Conservation (phyloP, 345 rosid species). For the Eutrema japonicum region DNA sequence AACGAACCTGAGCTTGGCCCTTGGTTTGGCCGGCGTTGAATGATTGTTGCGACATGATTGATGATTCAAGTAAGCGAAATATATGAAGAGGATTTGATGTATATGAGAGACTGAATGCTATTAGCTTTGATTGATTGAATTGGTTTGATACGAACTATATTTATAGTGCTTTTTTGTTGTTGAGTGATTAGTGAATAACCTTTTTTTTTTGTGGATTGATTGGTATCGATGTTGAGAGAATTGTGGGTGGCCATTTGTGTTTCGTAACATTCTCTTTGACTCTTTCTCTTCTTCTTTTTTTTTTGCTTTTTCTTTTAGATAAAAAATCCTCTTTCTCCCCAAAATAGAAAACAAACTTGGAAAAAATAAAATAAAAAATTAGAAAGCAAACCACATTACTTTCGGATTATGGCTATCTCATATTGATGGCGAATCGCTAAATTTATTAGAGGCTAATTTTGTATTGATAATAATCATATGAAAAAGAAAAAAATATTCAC, state of each 20-base stretch:
- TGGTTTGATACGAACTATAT: conserved; percentile 23
- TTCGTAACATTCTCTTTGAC: conserved; percentile 25
- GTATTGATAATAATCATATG: no score
- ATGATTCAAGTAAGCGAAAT: conserved; percentile 6
- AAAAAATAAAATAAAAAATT: neutral
- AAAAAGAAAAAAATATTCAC: no score
- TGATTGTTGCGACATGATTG: conserved; percentile 44
- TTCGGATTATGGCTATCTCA: no score
- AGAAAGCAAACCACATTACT: no score
- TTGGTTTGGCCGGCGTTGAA: conserved; percentile 41
- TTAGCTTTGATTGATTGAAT: conserved; percentile 32
- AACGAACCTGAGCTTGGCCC: conserved; percentile 40
- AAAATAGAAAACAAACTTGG: neutral
- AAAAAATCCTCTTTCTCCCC: neutral
- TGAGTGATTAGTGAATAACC: conserved; percentile 1
- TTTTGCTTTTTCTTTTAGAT: conserved; percentile 15
- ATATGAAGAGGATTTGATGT: neutral
- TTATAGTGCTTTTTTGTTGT: conserved; percentile 30
- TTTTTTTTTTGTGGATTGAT: conserved; percentile 30
- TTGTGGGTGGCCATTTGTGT: conserved; percentile 35
- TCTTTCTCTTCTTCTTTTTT: neutral
- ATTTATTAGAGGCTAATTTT: no score
- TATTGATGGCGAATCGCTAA: no score
- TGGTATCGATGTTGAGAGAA: conserved; percentile 33
- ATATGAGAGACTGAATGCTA: conserved; percentile 12